Evolutionary conservation across 768 basidiomycete genomes (phyloP).

Genomic region (Trametes punicea): DNA sequence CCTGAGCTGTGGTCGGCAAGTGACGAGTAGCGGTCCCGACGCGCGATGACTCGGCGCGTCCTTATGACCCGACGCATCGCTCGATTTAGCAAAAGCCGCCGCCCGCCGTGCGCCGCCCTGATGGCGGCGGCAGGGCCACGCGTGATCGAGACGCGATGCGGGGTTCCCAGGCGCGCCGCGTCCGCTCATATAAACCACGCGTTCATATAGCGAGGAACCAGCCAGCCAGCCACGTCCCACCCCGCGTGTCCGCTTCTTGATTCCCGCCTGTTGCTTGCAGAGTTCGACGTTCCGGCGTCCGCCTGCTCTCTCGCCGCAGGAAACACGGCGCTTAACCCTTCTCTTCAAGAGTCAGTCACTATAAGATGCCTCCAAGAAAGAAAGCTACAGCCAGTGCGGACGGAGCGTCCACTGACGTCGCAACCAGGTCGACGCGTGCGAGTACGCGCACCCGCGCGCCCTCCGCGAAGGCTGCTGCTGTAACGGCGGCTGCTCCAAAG

Average conservation of each 20-base stretch:
- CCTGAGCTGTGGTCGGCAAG: too few relatives aligned
- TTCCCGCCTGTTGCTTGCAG: too few relatives aligned
- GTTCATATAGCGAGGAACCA: not conserved
- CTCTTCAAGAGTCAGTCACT: too few relatives aligned
- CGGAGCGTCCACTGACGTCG: slow-evolving; percentile 28
- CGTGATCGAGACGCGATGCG: slow-evolving; percentile 6
- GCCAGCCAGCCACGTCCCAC: not conserved
- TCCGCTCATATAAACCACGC: not conserved
- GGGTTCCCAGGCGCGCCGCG: not conserved
- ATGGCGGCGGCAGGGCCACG: not conserved
- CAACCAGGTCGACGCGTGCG: slow-evolving; percentile 30
- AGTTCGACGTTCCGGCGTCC: too few relatives aligned
- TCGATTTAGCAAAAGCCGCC: slow-evolving; percentile 5
- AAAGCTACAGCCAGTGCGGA: slow-evolving; percentile 35
- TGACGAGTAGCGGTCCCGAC: too few relatives aligned
- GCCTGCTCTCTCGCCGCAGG: too few relatives aligned
- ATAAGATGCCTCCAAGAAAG: slow-evolving; percentile 36
- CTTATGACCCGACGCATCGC: slow-evolving; percentile 2
- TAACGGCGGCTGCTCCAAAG: slow-evolving; percentile 3
- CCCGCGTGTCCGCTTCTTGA: too few relatives aligned
- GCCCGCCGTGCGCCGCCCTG: not conserved
- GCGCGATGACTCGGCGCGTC: slow-evolving; percentile 6
- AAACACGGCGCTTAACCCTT: too few relatives aligned
- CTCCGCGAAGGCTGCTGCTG: slow-evolving; percentile 21
- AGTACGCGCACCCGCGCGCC: slow-evolving; percentile 31